Percentiles rank a stretch among this genome's conserved stretches.
phyloP scores from a whole-genome alignment of 306 rosid species.

The Gynostemma pentaphyllum region DNA sequence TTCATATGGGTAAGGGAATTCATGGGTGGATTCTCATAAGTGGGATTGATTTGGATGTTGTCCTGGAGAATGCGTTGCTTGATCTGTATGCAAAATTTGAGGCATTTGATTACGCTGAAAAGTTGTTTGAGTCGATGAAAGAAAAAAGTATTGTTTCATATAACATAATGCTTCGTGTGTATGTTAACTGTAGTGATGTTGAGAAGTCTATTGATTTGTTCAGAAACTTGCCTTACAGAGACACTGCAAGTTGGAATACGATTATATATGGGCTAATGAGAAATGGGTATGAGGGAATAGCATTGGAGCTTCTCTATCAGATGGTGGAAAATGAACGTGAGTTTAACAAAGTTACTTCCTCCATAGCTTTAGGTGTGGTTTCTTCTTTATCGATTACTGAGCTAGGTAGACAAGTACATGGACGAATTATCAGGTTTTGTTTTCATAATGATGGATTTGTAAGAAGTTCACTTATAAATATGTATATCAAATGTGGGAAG shows the following conservation, averaged over 20 bases:
- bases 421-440: conserved; percentile 35
- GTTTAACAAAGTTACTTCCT: conserved; percentile 41
- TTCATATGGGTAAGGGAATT: conserved; percentile 41
- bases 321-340: conserved; percentile 43
- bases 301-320: conserved; percentile 46
- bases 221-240: conserved; percentile 42
- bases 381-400: conserved; percentile 43
- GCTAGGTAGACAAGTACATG: conserved; percentile 78
- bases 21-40: conserved; percentile 71
- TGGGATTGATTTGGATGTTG: conserved; percentile 55
- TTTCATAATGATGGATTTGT: conserved; percentile 39
- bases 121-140: conserved; percentile 38
- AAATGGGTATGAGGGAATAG: conserved; percentile 34
- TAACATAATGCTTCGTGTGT: conserved; percentile 62
- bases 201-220: conserved; percentile 54
- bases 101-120: conserved; percentile 36
- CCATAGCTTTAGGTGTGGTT: conserved; percentile 63
- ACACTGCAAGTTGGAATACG: conserved; percentile 78
- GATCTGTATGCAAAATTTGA: conserved; percentile 65
- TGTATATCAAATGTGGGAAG: conserved; percentile 59
- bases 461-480: conserved; percentile 57
- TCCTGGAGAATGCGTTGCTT: conserved; percentile 60
- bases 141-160: conserved; percentile 42
- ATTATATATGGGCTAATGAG: conserved; percentile 60
- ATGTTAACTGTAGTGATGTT: conserved; percentile 40